Evolutionary conservation across 2,329 filamentous ascomycete genomes (phyloP), one percentile per base, ranked within the genome.

Genomic region (Fusarium nodosum): DNA sequence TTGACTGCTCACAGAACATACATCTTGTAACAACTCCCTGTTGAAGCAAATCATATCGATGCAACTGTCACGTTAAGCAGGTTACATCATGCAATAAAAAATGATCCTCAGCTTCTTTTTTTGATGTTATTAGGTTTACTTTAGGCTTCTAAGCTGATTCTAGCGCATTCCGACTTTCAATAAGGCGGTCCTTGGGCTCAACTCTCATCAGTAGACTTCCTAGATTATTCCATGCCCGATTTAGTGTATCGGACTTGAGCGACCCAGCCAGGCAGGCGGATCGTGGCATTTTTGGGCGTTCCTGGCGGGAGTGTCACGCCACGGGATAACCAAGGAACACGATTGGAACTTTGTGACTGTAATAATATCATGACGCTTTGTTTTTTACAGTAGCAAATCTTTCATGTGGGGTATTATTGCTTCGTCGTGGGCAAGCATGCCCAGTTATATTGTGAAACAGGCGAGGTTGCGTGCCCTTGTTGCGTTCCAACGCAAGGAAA

Each of bases 401-500:
- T 52, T 41, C 54, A 36, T 42, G 47, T 45, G 38, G 38, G 24
- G 30, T 45, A 31, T 52, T 45, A 20, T 55, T 54, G 30, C 47
- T 45, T 46, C 45, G 38, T 45, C n/a, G 38, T 31, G 47, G 44
- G 41, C 38, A 52, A 33, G 31, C n/a, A 22, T 51, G 51, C 46
- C 69, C 36, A 22, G 22, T 36, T 33, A 51, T 33, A 56, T 70
- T 65, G 50, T 60, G 56, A 65, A 52, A 74, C 64, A 48, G 56
- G 47, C 50, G 42, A 56, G 20, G 53, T 60, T 47, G 53, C 52
- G 42, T 51, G 54, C 45, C 46, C 41, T 53, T 59, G 9, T 64
- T 56, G 62, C 64, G 72, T 75, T 72, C 68, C 63, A 70, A n/a
- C 22, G 38, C 56, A 50, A 46, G 12, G 8, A 46, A 45, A 51